Conservation (phyloP, 805 yeast genomes). For the Citeromyces nyonsensis region DNA sequence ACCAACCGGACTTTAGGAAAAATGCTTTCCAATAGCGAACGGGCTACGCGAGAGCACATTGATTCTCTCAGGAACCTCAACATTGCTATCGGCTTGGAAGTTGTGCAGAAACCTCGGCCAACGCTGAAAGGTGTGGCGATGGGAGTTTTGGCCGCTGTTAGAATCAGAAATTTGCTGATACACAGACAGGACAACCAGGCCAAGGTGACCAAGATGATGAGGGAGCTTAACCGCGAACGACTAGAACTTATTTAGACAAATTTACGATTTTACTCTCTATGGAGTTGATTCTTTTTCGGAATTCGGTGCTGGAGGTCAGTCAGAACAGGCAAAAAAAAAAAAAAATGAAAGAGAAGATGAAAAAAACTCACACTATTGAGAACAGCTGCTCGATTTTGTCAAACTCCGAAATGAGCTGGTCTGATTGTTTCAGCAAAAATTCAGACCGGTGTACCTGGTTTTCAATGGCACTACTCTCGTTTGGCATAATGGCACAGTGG, state of each 20-base stretch:
- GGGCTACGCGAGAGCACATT: slow-evolving; percentile 10
- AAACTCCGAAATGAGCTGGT: slow-evolving; percentile 12
- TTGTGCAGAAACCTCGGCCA: slow-evolving; percentile 5
- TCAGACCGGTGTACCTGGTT: slow-evolving; percentile 7
- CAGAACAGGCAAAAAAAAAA: background rate
- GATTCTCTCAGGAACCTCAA: slow-evolving; percentile 8
- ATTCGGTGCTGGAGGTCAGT: slow-evolving; percentile 4
- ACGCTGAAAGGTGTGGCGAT: slow-evolving; percentile 13
- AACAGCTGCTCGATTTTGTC: slow-evolving; percentile 17
- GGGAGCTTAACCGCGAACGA: slow-evolving; percentile 16
- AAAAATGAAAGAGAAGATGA: too few species aligned
- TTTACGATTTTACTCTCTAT: background rate
- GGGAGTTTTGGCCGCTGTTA: slow-evolving; percentile 19
- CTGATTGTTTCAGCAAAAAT: slow-evolving; percentile 9
- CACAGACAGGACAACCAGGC: slow-evolving; percentile 12
- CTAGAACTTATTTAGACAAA: slow-evolving; percentile 1
- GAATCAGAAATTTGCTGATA: slow-evolving; percentile 17
- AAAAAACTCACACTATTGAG: slow-evolving; percentile 6
- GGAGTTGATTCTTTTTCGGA: too few species aligned
- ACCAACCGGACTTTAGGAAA: slow-evolving; percentile 14
- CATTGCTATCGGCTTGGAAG: too few species aligned
- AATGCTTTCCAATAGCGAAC: slow-evolving; percentile 11
- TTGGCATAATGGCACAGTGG: slow-evolving; percentile 9
- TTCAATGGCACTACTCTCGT: slow-evolving; percentile 9
- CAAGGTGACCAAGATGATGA: slow-evolving; percentile 8